Conservation (phyloP, 306 rosid genomes). For the Coriaria nepalensis region DNA sequence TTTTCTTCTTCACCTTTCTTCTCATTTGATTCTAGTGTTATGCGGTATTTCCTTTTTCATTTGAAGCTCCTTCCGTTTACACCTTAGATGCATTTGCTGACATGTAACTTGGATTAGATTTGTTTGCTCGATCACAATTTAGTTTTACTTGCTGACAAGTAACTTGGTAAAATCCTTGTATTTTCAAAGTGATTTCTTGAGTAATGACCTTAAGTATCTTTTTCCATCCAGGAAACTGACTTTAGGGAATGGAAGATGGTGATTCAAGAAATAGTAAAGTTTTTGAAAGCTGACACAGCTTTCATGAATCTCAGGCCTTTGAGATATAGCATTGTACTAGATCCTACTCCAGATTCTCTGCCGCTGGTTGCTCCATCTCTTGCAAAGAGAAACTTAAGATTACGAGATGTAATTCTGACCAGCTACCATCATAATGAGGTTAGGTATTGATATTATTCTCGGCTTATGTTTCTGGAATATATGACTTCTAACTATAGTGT, state of each 20-base stretch:
- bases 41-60: no score
- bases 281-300: slow-evolving; percentile 64
- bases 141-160: slow-evolving; percentile 4
- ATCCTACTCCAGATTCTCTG: slow-evolving; percentile 62
- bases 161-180: neutral
- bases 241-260: slow-evolving; percentile 94
- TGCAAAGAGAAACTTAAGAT: slow-evolving; percentile 43
- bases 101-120: neutral
- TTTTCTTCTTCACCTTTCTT: slow-evolving; percentile 2
- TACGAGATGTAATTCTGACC: slow-evolving; percentile 71
- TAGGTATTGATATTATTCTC: slow-evolving; percentile 15
- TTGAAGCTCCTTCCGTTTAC: no score
- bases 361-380: slow-evolving; percentile 33
- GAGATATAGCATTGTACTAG: slow-evolving; percentile 72
- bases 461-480: no score
- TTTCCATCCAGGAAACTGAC: slow-evolving; percentile 75
- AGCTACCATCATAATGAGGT: slow-evolving; percentile 89
- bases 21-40: no score
- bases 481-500: no score
- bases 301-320: slow-evolving; percentile 83
- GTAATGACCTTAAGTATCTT: slow-evolving; percentile 23
- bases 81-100: slow-evolving; percentile 3
- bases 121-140: slow-evolving; percentile 1
- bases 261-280: slow-evolving; percentile 73
- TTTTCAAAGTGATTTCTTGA: slow-evolving; percentile 8